These are phyloP conservation scores for Boechera retrofracta DNA, from an alignment of 345 rosid genomes.

Conservation along the genomic window DNA sequence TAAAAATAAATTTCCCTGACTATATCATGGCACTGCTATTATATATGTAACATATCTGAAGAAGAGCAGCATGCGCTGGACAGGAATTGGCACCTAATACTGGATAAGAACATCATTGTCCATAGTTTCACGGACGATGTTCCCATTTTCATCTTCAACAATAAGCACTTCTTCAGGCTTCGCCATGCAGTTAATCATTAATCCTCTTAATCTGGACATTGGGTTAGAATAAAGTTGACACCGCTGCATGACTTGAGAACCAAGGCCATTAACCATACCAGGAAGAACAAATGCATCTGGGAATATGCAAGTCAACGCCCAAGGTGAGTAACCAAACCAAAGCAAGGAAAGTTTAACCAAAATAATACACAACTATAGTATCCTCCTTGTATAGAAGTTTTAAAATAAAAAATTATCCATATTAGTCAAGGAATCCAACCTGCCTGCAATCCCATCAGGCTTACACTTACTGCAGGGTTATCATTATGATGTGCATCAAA, in stretches of 20 bases:
- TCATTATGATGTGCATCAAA: conserved; percentile 37
- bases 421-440: conserved; percentile 23
- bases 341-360: conserved; percentile 14
- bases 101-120: conserved; percentile 99
- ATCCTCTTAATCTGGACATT: conserved; percentile 89
- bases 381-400: background rate
- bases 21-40: conserved; percentile 4
- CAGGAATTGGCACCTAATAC: conserved; percentile 67
- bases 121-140: conserved; percentile 98
- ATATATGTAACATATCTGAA: conserved; percentile 21
- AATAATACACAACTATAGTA: background rate
- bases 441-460: conserved; percentile 90
- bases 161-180: conserved; percentile 98
- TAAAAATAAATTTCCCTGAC: background rate
- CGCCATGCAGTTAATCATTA: conserved; percentile 98
- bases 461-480: conserved; percentile 73
- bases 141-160: conserved; percentile 99
- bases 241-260: conserved; percentile 76
- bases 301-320: conserved; percentile 29
- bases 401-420: background rate
- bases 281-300: conserved; percentile 73
- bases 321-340: conserved; percentile 34
- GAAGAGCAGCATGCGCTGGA: conserved; percentile 5
- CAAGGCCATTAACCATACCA: conserved; percentile 85
- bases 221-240: conserved; percentile 88